Evolutionary conservation across 768 basidiomycete genomes (phyloP).

Genomic region (Auriscalpium orientale): DNA sequence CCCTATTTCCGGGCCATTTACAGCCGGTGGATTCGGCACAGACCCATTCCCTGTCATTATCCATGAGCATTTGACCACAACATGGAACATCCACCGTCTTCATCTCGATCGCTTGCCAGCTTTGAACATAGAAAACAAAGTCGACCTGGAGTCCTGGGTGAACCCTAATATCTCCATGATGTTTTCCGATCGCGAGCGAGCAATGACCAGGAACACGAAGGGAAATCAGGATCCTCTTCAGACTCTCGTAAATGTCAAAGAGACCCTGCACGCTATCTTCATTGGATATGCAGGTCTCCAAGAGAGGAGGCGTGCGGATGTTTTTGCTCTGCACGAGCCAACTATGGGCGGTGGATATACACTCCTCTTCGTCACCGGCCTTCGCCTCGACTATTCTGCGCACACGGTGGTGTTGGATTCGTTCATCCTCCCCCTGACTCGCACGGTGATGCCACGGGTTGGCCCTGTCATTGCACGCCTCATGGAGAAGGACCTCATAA

Average conservation of each 20-base stretch:
- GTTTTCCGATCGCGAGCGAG: conserved; percentile 25
- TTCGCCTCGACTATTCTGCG: conserved; percentile 41
- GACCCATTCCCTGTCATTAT: conserved; percentile 23
- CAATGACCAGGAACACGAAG: neutral
- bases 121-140: no score
- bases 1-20: conserved; percentile 12
- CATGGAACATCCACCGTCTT: conserved; percentile 34
- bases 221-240: conserved; percentile 16
- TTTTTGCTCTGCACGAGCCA: neutral
- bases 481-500: neutral
- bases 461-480: neutral
- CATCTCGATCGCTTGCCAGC: conserved; percentile 29
- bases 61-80: neutral
- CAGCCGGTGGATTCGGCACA: conserved; percentile 12
- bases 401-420: conserved; percentile 46
- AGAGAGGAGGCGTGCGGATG: neutral
- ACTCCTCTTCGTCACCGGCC: conserved; percentile 37
- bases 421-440: conserved; percentile 34
- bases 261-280: conserved; percentile 24
- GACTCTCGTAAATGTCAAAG: conserved; percentile 26
- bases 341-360: conserved; percentile 23
- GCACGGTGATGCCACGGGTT: conserved; percentile 11
- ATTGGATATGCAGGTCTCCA: conserved; percentile 20
- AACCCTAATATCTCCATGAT: no score
- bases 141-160: no score